Evolutionary conservation across 495 filamentous ascomycete species (phyloP).

Genomic region (Aspergillus taichungensis): DNA sequence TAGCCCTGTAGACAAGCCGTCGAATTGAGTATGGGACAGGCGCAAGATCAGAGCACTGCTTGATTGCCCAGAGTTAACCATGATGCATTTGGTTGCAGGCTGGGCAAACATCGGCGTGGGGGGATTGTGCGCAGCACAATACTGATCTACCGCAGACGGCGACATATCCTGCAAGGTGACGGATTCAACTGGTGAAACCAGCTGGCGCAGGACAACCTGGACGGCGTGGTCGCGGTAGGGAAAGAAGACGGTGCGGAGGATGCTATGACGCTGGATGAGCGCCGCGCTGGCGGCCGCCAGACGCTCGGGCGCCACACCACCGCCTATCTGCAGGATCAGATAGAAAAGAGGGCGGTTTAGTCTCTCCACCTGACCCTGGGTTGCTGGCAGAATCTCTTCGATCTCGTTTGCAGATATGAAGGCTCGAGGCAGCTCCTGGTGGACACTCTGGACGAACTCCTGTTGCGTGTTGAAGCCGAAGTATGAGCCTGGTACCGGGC

Average conservation of each 20-base stretch:
- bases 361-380: neutral
- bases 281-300: slow-evolving; percentile 13
- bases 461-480: neutral
- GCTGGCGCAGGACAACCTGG: slow-evolving; percentile 24
- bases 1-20: neutral
- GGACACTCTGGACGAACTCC: neutral
- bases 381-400: neutral
- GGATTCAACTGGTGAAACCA: neutral
- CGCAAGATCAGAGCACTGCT: neutral
- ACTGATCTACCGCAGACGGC: neutral
- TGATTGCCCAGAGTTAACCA: neutral
- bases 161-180: neutral
- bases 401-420: neutral
- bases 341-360: neutral
- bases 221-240: slow-evolving; percentile 23
- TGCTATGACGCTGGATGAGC: slow-evolving; percentile 37
- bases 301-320: slow-evolving; percentile 5
- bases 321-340: slow-evolving; percentile 10
- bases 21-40: slow-evolving; percentile 2
- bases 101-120: neutral
- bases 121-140: neutral
- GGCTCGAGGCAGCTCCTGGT: neutral
- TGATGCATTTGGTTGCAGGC: neutral
- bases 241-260: slow-evolving; percentile 48
- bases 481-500: neutral